A percentile compares a stretch with the other conserved stretches of the same genome.
Conservation (phyloP, 2,329 filamentous ascomycete genomes). For the Nigrospora sphaerica region DNA sequence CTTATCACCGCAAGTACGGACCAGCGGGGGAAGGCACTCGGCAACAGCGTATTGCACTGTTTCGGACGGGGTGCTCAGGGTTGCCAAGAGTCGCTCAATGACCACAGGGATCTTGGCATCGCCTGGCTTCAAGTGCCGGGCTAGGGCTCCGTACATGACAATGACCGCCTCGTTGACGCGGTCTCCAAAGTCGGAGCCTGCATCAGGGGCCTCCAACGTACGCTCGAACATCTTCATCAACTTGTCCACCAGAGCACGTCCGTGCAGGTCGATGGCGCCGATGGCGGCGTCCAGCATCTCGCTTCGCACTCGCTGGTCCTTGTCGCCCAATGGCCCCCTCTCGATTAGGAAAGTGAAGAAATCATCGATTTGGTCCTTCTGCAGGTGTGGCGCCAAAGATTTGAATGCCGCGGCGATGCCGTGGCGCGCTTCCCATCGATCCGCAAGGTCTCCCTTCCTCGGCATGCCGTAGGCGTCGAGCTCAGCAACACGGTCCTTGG, state of each 20-base stretch:
- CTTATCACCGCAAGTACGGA: slow-evolving; percentile 72
- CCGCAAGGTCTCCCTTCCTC: slow-evolving; percentile 76
- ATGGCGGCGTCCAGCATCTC: slow-evolving; percentile 92
- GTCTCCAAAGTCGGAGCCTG: slow-evolving; percentile 74
- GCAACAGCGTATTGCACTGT: slow-evolving; percentile 95
- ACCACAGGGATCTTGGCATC: slow-evolving; percentile 84
- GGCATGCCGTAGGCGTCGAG: slow-evolving; percentile 94
- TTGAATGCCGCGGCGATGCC: slow-evolving; percentile 84
- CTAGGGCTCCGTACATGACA: slow-evolving; percentile 91
- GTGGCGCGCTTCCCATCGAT: slow-evolving; percentile 87
- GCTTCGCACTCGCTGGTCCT: slow-evolving; percentile 66
- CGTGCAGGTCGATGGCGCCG: slow-evolving; percentile 71
- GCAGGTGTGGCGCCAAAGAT: slow-evolving; percentile 67
- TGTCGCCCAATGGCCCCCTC: slow-evolving; percentile 79
- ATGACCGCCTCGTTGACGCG: slow-evolving; percentile 95
- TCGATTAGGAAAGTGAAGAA: slow-evolving; percentile 85
- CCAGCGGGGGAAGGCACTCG: slow-evolving; percentile 85
- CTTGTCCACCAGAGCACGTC: slow-evolving; percentile 74
- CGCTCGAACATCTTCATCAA: slow-evolving; percentile 89
- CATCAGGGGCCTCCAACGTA: slow-evolving; percentile 79
- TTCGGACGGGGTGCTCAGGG: slow-evolving; percentile 89
- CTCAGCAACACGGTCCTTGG: slow-evolving; percentile 75
- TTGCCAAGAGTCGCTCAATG: slow-evolving; percentile 76
- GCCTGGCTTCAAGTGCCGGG: slow-evolving; percentile 76
- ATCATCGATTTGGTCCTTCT: slow-evolving; percentile 60